These are phyloP conservation scores for Neodidymelliopsis sp. DNA, from an alignment of 2,329 filamentous ascomycete genomes.

Conservation along the genomic window DNA sequence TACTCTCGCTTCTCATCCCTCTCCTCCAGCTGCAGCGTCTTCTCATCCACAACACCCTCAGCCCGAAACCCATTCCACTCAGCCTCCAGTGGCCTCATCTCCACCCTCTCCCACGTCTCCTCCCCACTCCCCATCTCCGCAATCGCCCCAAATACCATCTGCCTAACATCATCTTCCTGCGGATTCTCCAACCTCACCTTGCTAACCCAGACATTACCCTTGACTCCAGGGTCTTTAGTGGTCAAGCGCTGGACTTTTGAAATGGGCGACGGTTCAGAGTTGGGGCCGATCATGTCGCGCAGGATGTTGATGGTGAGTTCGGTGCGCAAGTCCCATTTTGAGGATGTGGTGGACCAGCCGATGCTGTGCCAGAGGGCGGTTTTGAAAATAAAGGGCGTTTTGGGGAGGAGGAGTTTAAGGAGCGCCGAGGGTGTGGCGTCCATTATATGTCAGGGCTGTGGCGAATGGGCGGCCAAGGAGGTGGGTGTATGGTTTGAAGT, in stretches of 20 bases:
- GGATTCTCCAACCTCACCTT: conserved; percentile 70
- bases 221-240: conserved; percentile 70
- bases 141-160: conserved; percentile 66
- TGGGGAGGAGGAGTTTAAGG: conserved; percentile 45
- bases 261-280: conserved; percentile 34
- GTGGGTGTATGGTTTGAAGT: background rate
- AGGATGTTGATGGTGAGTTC: conserved; percentile 75
- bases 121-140: conserved; percentile 58
- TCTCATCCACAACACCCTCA: conserved; percentile 53
- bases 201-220: conserved; percentile 83
- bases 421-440: conserved; percentile 45
- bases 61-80: conserved; percentile 79
- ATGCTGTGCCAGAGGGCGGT: conserved; percentile 70
- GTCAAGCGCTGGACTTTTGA: conserved; percentile 64
- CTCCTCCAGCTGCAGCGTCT: conserved; percentile 58
- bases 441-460: conserved; percentile 31
- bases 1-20: conserved; percentile 72
- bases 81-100: conserved; percentile 66
- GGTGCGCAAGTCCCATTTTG: conserved; percentile 80
- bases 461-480: background rate
- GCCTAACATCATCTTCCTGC: conserved; percentile 59
- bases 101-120: conserved; percentile 54
- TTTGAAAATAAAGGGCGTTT: conserved; percentile 67
- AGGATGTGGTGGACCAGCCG: conserved; percentile 71
- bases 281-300: conserved; percentile 55